phyloP scores from a whole-genome alignment of 495 filamentous ascomycete species.

The Lasiosphaeria hispida region DNA sequence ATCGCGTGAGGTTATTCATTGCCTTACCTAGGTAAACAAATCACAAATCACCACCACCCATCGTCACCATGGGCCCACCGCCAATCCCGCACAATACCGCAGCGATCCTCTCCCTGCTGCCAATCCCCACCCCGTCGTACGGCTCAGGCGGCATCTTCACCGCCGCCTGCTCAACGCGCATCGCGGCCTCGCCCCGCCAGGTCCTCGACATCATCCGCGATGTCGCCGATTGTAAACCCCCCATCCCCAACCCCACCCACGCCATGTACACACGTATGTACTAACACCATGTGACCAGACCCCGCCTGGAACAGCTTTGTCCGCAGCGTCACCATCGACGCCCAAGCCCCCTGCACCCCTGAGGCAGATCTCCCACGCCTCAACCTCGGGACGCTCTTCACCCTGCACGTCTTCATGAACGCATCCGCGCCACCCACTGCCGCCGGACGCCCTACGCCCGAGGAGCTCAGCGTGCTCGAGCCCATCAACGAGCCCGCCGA shows the following conservation, averaged over 20 bases:
- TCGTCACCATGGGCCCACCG: neutral
- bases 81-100: conserved; percentile 6
- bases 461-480: conserved; percentile 34
- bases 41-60: neutral
- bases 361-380: conserved; percentile 5
- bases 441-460: conserved; percentile 9
- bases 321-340: conserved; percentile 24
- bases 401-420: conserved; percentile 34
- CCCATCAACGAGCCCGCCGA: conserved; percentile 17
- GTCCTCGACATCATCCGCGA: conserved; percentile 29
- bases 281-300: conserved; percentile 17
- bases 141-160: conserved; percentile 30
- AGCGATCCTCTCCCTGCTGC: neutral
- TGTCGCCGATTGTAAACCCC: conserved; percentile 21
- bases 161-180: conserved; percentile 28
- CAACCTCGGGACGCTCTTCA: conserved; percentile 28
- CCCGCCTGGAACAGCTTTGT: conserved; percentile 39
- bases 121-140: conserved; percentile 32
- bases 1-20: too few species aligned
- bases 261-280: neutral
- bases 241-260: neutral
- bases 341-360: conserved; percentile 9
- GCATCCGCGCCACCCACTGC: conserved; percentile 1
- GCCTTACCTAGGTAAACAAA: too few species aligned
- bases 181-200: conserved; percentile 28